Conservation (phyloP, 2,329 filamentous ascomycete genomes). For the Penicillium hordei region DNA sequence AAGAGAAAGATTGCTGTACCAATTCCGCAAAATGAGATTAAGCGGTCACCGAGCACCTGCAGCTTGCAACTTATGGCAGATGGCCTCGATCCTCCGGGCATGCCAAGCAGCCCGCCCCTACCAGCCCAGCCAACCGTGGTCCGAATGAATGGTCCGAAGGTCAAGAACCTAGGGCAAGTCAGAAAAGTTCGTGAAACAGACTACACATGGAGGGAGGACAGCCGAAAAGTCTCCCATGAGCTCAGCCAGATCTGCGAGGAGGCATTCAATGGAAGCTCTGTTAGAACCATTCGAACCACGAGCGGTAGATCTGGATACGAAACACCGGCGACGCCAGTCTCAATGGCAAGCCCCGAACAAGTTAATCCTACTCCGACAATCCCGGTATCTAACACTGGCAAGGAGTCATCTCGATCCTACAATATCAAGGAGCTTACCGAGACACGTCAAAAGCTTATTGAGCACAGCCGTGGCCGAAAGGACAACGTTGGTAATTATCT, state of each 20-base stretch:
- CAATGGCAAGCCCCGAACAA: conserved; percentile 33
- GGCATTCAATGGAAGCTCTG: conserved; percentile 74
- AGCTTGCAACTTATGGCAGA: conserved; percentile 29
- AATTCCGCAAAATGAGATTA: conserved; percentile 27
- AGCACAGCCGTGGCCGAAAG: conserved; percentile 48
- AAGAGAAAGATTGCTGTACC: conserved; percentile 15
- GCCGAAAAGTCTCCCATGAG: conserved; percentile 78
- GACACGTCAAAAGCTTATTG: conserved; percentile 58
- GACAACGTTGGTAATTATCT: conserved; percentile 52
- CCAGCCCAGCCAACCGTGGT: conserved; percentile 42
- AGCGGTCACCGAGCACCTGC: conserved; percentile 25
- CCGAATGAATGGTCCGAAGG: conserved; percentile 33
- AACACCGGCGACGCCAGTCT: conserved; percentile 53
- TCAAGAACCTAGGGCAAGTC: conserved; percentile 37
- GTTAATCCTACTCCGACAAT: conserved; percentile 15
- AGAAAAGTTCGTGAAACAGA: conserved; percentile 45
- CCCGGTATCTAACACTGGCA: conserved; percentile 37
- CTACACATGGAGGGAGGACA: conserved; percentile 69
- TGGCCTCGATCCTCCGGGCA: conserved; percentile 22
- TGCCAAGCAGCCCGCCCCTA: conserved; percentile 40
- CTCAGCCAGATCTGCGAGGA: conserved; percentile 89
- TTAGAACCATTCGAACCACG: conserved; percentile 51
- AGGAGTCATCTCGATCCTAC: conserved; percentile 52
- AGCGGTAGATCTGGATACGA: conserved; percentile 46
- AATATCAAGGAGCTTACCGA: conserved; percentile 58